Evolutionary conservation across 2,329 filamentous ascomycete genomes (phyloP), one percentile per base, ranked within the genome.

Genomic region (Aspergillus unguis): DNA sequence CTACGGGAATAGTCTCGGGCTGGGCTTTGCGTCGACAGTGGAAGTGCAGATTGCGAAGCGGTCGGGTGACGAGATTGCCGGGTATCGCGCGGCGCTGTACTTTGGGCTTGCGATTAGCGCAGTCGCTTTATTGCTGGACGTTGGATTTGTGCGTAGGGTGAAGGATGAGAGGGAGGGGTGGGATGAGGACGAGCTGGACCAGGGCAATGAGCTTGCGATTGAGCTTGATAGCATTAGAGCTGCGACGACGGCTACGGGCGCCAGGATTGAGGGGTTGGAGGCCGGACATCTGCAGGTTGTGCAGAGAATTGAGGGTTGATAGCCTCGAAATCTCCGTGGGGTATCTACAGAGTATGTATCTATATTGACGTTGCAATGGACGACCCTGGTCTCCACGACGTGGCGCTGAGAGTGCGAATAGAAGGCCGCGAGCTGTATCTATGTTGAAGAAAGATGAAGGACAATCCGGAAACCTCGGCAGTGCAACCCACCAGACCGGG

Each of bases 11-110:
- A 74, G 71, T 52, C 61, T 73, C 3, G 75, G 75, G 0, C 46
- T 78, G 3, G 75, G 75, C 0, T 73, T 79, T 51, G 75, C 75
- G 3, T 73, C 72, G 1, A 76, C 72, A 0, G 66, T 72, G 10
- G 70, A 73, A 48, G 57, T 60, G 2, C 54, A 65, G 36, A 57
- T 67, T 41, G 56, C 59, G 32, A 48, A 53, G 23, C 46, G 43
- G 6, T 59, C 48, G 3, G 54, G 53, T 6, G 53, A 50, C 11
- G 44, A 52, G 2, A 57, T 70, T 17, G 38, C 48, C 23, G 68
- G 70, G 1, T 71, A 71, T 53, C 57, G 67, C 6, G 57, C 61
- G 5, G 70, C 68, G 5, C 46, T 69, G 35, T 70, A 56, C 5
- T 67, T 71, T 38, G 67, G 65, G 2, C 60, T 65, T 31, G 66